These are phyloP conservation scores for Astrephomene gubernaculifera DNA, from an alignment of 139 green algal genomes.

Conservation along the genomic window DNA sequence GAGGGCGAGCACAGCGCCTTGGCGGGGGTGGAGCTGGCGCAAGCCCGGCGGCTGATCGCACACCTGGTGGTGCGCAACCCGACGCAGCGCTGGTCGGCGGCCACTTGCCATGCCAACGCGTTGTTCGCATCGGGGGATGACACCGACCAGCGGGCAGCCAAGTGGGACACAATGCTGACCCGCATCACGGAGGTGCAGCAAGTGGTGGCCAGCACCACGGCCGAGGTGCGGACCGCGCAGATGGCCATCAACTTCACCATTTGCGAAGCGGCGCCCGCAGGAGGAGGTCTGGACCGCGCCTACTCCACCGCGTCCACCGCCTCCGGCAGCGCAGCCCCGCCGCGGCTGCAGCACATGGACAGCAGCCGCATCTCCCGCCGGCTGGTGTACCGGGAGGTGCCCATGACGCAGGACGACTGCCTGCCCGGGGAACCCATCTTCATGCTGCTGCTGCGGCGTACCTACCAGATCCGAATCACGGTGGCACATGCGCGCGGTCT, in stretches of 20 bases:
- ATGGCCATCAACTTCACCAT: slow-evolving; percentile 41
- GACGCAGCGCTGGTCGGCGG: slow-evolving; percentile 31
- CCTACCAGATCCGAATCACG: slow-evolving; percentile 33
- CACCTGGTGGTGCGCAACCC: slow-evolving; percentile 33
- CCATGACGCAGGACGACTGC: slow-evolving; percentile 30
- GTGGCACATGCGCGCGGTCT: slow-evolving; percentile 20
- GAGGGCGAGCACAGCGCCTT: slow-evolving; percentile 22
- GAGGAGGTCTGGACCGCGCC: neutral
- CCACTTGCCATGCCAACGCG: slow-evolving; percentile 31
- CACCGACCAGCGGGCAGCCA: slow-evolving; percentile 30
- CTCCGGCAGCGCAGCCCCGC: neutral
- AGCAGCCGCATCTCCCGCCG: slow-evolving; percentile 2
- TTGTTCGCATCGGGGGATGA: slow-evolving; percentile 29
- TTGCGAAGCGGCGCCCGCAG: neutral
- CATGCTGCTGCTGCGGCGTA: slow-evolving; percentile 16
- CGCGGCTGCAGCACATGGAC: slow-evolving; percentile 23
- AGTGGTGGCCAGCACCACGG: slow-evolving; percentile 19
- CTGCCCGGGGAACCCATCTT: slow-evolving; percentile 32
- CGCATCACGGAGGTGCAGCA: slow-evolving; percentile 4
- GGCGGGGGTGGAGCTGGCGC: slow-evolving; percentile 11
- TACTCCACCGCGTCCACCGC: neutral
- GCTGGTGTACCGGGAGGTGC: neutral
- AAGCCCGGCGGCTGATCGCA: slow-evolving; percentile 30
- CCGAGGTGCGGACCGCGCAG: slow-evolving; percentile 31
- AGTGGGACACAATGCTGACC: slow-evolving; percentile 27